These are phyloP conservation scores for Nemania diffusa DNA, from an alignment of 2,329 filamentous ascomycete species.

Conservation along the genomic window DNA sequence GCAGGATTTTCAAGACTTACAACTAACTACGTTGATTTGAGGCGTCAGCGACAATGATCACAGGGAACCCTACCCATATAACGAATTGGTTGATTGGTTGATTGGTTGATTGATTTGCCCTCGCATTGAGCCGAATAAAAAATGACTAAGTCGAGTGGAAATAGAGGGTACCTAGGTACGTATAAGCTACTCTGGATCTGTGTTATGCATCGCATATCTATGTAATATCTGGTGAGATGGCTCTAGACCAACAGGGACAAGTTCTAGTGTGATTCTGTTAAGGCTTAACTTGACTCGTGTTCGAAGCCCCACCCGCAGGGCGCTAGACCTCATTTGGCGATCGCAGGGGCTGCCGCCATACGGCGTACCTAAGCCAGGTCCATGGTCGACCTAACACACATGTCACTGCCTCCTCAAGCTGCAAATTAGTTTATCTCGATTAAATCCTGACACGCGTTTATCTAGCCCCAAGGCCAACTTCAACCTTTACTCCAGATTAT, in stretches of 20 bases:
- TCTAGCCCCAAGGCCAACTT: background rate
- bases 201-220: too few relatives aligned
- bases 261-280: background rate
- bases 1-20: too few relatives aligned
- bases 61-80: too few relatives aligned
- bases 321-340: constrained; percentile 28
- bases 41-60: too few relatives aligned
- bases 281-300: constrained; percentile 26
- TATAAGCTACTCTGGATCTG: too few relatives aligned
- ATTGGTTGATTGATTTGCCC: too few relatives aligned
- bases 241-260: background rate
- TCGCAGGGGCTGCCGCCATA: constrained; percentile 17
- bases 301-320: background rate
- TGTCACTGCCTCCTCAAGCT: constrained; percentile 17
- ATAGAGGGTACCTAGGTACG: too few relatives aligned
- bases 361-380: too few relatives aligned
- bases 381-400: background rate
- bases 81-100: too few relatives aligned
- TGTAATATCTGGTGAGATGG: background rate
- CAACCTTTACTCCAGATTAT: constrained; percentile 6
- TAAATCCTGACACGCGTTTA: constrained; percentile 35
- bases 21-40: too few relatives aligned
- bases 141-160: too few relatives aligned
- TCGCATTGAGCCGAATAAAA: too few relatives aligned
- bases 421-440: constrained; percentile 36